A percentile compares a stretch with the other conserved stretches of the same genome.
Conservation (phyloP, 305 asterid genomes). For the Solanum hybrid region DNA sequence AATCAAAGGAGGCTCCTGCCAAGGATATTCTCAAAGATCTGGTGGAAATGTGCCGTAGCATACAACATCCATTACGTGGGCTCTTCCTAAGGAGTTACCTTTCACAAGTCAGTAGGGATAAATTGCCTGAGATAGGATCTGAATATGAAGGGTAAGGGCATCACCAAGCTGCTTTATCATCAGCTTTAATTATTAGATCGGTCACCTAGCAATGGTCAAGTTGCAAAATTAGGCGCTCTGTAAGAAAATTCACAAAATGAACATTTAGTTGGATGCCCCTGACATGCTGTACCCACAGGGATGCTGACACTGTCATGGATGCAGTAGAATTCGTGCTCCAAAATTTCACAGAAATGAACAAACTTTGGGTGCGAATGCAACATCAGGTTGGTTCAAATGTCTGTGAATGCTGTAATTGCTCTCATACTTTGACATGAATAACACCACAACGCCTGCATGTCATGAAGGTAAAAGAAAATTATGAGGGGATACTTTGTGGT, state of each 20-base stretch:
- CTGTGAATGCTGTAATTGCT: conserved; percentile 21
- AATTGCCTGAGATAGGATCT: conserved; percentile 90
- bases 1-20: conserved; percentile 96
- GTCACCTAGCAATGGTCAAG: background rate
- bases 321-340: conserved; percentile 97
- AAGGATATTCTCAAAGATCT: conserved; percentile 96
- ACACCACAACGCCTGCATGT: conserved; percentile 21
- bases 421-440: conserved; percentile 26
- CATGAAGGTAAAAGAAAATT: conserved; percentile 26
- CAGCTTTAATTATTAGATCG: background rate
- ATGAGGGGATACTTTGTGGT: conserved; percentile 28
- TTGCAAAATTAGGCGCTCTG: background rate
- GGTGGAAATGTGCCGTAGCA: conserved; percentile 95
- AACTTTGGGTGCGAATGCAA: conserved; percentile 99
- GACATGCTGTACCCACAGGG: conserved; percentile 38
- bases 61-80: conserved; percentile 95
- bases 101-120: conserved; percentile 96
- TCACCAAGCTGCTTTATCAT: conserved; percentile 4
- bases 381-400: conserved; percentile 71
- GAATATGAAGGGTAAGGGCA: conserved; percentile 88
- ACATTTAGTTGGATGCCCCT: background rate
- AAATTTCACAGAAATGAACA: conserved; percentile 98
- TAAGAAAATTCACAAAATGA: conserved; percentile 11
- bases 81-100: conserved; percentile 93
- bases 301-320: conserved; percentile 81